A percentile compares a stretch with the other conserved stretches of the same genome.
These are phyloP conservation scores for Hibiscus syriacus DNA, from an alignment of 345 rosid genomes.

Conservation along the genomic window DNA sequence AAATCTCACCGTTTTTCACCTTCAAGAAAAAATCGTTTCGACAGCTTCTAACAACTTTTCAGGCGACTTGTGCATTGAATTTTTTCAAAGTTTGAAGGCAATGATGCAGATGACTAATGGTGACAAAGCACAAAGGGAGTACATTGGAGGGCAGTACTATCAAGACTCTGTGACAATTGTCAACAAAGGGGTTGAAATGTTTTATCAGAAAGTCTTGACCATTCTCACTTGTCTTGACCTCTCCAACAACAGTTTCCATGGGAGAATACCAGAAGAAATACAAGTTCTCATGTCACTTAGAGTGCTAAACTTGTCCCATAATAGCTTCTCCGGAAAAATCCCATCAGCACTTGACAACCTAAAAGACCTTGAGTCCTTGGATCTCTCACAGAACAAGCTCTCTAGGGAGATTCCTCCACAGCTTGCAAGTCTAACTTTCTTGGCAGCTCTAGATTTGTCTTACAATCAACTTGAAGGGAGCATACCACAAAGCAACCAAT, in stretches of 20 bases:
- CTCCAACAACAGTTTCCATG: slow-evolving; percentile 10
- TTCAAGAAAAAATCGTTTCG: too few species aligned
- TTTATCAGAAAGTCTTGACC: not conserved
- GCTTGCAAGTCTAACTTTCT: too few species aligned
- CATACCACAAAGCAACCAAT: too few species aligned
- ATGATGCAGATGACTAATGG: not conserved
- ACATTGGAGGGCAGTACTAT: not conserved
- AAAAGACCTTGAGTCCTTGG: too few species aligned
- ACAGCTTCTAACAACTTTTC: not conserved
- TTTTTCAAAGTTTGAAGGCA: not conserved
- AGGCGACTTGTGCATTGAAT: not conserved
- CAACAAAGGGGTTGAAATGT: not conserved
- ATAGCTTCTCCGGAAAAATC: not conserved
- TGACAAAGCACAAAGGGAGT: not conserved
- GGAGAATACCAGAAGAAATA: slow-evolving; percentile 1
- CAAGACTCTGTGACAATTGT: not conserved
- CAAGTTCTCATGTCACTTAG: not conserved
- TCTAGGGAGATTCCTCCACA: too few species aligned
- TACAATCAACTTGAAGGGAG: too few species aligned
- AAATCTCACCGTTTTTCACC: too few species aligned
- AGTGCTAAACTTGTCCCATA: slow-evolving; percentile 12
- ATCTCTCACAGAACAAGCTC: too few species aligned
- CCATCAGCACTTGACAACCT: slow-evolving; percentile 33
- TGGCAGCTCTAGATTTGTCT: too few species aligned
- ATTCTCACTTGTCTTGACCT: not conserved